These are phyloP conservation scores for Kluyveromyces starmeri DNA, from an alignment of 805 yeast species.

Conservation along the genomic window DNA sequence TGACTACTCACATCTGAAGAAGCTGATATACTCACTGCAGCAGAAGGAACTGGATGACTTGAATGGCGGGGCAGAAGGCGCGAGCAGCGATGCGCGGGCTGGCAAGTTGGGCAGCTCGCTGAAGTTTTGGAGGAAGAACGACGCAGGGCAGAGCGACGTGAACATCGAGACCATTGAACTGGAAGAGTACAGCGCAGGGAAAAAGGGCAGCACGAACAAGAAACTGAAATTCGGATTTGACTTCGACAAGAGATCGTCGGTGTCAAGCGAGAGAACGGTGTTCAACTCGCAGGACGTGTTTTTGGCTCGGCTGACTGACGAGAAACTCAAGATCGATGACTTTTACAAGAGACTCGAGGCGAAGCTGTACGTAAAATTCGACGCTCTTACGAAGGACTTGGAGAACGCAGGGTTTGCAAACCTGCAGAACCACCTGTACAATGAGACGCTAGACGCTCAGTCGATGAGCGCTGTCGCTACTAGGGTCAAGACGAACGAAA, in stretches of 20 bases:
- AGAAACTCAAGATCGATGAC: conserved; percentile 42
- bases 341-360: conserved; percentile 42
- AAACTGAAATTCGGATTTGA: conserved; percentile 6
- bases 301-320: conserved; percentile 37
- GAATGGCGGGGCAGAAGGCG: conserved; percentile 4
- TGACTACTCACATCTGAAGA: conserved; percentile 54
- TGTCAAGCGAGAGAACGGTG: conserved; percentile 22
- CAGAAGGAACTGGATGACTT: conserved; percentile 24
- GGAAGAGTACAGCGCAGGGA: conserved; percentile 3
- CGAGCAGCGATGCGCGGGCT: conserved; percentile 2
- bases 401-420: conserved; percentile 27
- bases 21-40: conserved; percentile 47
- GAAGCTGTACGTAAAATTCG: conserved; percentile 38
- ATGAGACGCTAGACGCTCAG: conserved; percentile 3
- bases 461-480: conserved; percentile 2
- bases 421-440: conserved; percentile 1
- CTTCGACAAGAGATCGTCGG: conserved; percentile 14
- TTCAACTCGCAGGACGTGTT: conserved; percentile 37
- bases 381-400: conserved; percentile 40
- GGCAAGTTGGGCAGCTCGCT: conserved; percentile 8
- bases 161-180: conserved; percentile 9
- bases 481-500: conserved; percentile 3
- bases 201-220: conserved; percentile 3
- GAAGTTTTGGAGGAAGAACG: conserved; percentile 9
- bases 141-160: conserved; percentile 2